Conservation (phyloP, 371 early-diverging fungal genomes). For the Paraphysoderma sedebokerense region DNA sequence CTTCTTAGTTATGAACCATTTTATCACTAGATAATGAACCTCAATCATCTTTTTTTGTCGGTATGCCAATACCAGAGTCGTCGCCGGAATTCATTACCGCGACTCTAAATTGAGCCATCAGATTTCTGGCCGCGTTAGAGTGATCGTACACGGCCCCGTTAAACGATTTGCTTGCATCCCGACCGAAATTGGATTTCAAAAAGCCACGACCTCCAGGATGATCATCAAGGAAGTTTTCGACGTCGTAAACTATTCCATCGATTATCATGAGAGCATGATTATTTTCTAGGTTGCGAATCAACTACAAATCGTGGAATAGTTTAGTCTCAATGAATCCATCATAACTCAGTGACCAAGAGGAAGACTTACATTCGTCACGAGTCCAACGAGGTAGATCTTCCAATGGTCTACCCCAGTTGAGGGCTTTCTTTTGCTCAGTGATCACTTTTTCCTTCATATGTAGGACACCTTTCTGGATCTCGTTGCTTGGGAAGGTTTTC, state of each 20-base stretch:
- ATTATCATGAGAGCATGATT: conserved; percentile 73
- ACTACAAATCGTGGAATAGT: too few species aligned
- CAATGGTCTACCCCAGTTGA: neutral
- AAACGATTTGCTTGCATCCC: conserved; percentile 69
- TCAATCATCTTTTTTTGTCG: too few species aligned
- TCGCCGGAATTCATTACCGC: conserved; percentile 12
- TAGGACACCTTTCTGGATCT: neutral
- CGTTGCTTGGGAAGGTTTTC: neutral
- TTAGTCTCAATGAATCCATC: too few species aligned
- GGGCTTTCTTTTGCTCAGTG: neutral
- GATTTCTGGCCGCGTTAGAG: conserved; percentile 20
- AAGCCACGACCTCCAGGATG: conserved; percentile 83
- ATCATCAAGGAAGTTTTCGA: conserved; percentile 64
- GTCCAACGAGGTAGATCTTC: neutral
- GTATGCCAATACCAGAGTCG: too few species aligned
- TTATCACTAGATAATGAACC: too few species aligned
- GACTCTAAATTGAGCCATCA: conserved; percentile 14
- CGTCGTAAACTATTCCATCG: conserved; percentile 78
- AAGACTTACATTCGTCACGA: too few species aligned
- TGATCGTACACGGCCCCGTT: conserved; percentile 78
- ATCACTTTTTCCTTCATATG: neutral
- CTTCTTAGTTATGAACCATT: too few species aligned
- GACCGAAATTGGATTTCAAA: conserved; percentile 52
- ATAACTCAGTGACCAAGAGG: too few species aligned
- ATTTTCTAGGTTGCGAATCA: too few species aligned